These are phyloP conservation scores for Tetratostichococcus sp. DNA, from an alignment of 139 green algal species.

Conservation along the genomic window DNA sequence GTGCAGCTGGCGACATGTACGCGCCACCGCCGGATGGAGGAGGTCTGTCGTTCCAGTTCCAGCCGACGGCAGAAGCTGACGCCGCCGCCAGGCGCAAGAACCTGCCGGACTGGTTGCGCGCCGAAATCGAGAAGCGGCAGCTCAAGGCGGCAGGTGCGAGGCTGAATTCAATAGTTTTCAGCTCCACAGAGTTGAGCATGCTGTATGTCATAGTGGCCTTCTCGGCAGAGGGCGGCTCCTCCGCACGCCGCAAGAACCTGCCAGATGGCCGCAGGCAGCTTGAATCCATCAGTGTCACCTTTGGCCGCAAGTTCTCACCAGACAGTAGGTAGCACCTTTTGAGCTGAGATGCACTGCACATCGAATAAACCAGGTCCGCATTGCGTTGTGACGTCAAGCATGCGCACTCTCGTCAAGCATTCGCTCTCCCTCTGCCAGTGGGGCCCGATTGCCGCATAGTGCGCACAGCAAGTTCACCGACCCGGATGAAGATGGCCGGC, in stretches of 20 bases:
- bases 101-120: slow-evolving; percentile 1
- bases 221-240: too few relatives aligned
- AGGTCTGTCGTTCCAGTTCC: not conserved
- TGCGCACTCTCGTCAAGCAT: slow-evolving; percentile 1
- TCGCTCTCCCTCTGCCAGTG: not conserved
- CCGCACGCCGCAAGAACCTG: too few relatives aligned
- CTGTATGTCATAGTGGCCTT: too few relatives aligned
- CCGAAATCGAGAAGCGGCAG: not conserved
- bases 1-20: not conserved
- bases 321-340: too few relatives aligned
- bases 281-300: too few relatives aligned
- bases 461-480: not conserved
- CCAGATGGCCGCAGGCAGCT: too few relatives aligned
- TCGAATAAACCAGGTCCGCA: too few relatives aligned
- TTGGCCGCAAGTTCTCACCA: too few relatives aligned
- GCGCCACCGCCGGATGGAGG: not conserved
- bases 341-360: too few relatives aligned
- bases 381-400: too few relatives aligned
- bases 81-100: not conserved
- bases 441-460: not conserved
- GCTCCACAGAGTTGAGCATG: too few relatives aligned
- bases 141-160: not conserved
- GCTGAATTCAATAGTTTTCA: too few relatives aligned
- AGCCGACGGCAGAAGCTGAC: not conserved
- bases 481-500: not conserved